Evolutionary conservation across 306 rosid genomes (phyloP).

Genomic region (Acacia melanoxylon): DNA sequence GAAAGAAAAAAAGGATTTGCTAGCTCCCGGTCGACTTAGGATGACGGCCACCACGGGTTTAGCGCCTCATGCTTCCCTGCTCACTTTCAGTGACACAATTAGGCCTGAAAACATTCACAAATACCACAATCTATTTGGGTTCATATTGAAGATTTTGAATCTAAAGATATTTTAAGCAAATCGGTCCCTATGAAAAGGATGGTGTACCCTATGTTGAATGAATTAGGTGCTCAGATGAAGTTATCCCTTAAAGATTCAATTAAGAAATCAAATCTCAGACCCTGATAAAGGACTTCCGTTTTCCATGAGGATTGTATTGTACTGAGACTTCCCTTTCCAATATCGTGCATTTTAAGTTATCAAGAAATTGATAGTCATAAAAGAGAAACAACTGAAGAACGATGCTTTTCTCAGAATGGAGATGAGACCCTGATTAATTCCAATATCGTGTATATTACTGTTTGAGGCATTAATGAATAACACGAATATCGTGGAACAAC

Average conservation of each 20-base stretch:
- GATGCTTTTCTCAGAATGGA: neutral
- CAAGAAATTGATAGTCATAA: neutral
- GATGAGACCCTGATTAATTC: slow-evolving; percentile 26
- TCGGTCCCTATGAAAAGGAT: slow-evolving; percentile 44
- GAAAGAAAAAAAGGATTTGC: neutral
- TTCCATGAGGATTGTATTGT: neutral
- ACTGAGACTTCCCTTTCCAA: neutral
- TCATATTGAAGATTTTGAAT: slow-evolving; percentile 45
- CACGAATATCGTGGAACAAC: neutral
- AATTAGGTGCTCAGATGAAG: slow-evolving; percentile 51
- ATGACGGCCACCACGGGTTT: neutral
- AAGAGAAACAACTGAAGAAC: slow-evolving; percentile 12
- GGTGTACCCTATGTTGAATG: slow-evolving; percentile 54
- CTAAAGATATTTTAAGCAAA: slow-evolving; percentile 31
- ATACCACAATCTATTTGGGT: neutral
- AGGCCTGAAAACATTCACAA: neutral
- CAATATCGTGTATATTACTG: slow-evolving; percentile 6
- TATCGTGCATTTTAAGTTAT: too few relatives aligned
- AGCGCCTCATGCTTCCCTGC: too few relatives aligned
- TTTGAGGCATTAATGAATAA: too few relatives aligned
- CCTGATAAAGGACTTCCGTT: neutral
- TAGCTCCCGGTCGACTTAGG: neutral
- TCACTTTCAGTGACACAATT: neutral
- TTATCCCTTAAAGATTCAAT: slow-evolving; percentile 26
- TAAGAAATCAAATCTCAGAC: slow-evolving; percentile 7